phyloP scores from a whole-genome alignment of 2,329 filamentous ascomycete genomes.

The Alternaria rosae region DNA sequence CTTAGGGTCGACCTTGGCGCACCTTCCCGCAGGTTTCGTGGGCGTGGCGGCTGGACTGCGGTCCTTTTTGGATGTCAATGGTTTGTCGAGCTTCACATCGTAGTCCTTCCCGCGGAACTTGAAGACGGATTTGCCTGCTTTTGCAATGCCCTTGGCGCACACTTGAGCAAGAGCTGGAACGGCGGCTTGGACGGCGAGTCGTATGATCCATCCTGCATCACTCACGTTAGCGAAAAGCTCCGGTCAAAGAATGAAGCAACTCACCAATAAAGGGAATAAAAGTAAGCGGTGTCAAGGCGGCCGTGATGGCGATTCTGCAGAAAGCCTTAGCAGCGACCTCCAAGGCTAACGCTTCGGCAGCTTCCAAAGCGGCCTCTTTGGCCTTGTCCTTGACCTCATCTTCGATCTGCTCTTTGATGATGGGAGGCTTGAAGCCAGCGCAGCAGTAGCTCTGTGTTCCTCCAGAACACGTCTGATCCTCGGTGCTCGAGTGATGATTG shows the following conservation, averaged over 20 bases:
- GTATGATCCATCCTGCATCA: constrained; percentile 11
- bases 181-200: constrained; percentile 28
- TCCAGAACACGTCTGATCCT: constrained; percentile 43
- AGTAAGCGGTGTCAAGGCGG: constrained; percentile 26
- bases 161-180: constrained; percentile 40
- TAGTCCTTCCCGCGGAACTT: constrained; percentile 43
- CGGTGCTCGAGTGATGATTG: constrained; percentile 25
- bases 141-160: constrained; percentile 46
- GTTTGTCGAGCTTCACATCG: constrained; percentile 19
- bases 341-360: constrained; percentile 38
- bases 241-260: no score
- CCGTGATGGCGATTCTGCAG: constrained; percentile 46
- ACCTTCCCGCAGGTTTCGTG: neutral
- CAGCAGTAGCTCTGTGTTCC: constrained; percentile 30
- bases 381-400: neutral
- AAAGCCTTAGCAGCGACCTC: constrained; percentile 49
- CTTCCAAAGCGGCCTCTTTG: neutral
- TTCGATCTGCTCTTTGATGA: constrained; percentile 9
- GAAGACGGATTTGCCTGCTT: constrained; percentile 40
- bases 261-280: constrained; percentile 14
- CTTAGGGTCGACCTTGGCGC: no score
- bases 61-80: neutral
- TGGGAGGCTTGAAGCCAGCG: constrained; percentile 38
- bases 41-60: neutral
- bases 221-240: no score